phyloP scores from a whole-genome alignment of 768 basidiomycete genomes.

The Mycena pura region DNA sequence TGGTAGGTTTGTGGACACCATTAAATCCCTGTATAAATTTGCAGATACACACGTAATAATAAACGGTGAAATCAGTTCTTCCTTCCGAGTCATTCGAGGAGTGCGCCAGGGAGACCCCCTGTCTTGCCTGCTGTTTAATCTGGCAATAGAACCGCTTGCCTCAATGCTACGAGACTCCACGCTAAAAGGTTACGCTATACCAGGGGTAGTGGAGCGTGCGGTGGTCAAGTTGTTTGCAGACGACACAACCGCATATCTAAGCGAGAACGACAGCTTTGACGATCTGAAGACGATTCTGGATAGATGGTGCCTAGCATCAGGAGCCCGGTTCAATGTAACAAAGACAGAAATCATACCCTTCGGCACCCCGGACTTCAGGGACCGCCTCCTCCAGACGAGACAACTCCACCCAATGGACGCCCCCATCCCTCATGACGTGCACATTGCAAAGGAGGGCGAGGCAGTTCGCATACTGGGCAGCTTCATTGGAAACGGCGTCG shows the following conservation, averaged over 20 bases:
- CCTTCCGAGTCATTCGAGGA: conserved; percentile 28
- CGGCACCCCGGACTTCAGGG: conserved; percentile 30
- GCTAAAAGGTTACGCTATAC: conserved; percentile 22
- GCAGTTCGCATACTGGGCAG: conserved; percentile 39
- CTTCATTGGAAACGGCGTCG: conserved; percentile 36
- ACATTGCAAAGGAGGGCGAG: conserved; percentile 37
- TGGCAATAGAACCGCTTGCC: too few species aligned
- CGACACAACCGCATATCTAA: neutral
- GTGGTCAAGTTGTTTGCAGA: neutral
- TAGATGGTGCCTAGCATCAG: neutral
- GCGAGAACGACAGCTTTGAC: neutral
- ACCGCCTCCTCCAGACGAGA: conserved; percentile 6
- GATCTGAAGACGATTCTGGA: neutral
- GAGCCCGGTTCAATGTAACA: conserved; percentile 38
- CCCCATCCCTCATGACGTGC: conserved; percentile 25
- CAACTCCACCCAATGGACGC: neutral
- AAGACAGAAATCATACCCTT: conserved; percentile 50
- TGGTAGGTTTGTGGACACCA: conserved; percentile 13
- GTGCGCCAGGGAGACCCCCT: conserved; percentile 39
- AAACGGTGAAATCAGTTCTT: conserved; percentile 29
- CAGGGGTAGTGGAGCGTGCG: neutral
- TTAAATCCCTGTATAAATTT: conserved; percentile 28
- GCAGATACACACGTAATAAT: conserved; percentile 30
- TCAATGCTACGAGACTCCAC: conserved; percentile 13
- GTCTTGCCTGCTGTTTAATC: conserved; percentile 37